Conservation (phyloP, 2,329 filamentous ascomycete species). For the Talaromyces verruculosus region DNA sequence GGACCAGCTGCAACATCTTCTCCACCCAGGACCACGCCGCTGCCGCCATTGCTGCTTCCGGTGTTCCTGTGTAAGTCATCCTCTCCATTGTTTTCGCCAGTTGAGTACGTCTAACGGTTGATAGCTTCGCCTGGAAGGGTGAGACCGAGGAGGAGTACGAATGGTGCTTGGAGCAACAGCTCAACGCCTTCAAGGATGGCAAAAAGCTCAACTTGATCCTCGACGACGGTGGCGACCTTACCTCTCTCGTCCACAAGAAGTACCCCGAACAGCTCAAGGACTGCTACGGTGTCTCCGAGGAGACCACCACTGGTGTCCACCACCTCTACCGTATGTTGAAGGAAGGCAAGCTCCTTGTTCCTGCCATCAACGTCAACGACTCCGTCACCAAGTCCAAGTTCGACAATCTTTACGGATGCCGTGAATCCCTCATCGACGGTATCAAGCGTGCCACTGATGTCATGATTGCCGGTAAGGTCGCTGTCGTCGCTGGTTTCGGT, state of each 20-base stretch:
- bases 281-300: constrained; percentile 98
- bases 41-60: constrained; percentile 89
- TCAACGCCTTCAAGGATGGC: constrained; percentile 92
- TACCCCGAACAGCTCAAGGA: constrained; percentile 97
- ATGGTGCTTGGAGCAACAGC: constrained; percentile 99
- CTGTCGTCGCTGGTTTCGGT: constrained; percentile 95
- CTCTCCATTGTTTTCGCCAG: neutral
- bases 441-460: constrained; percentile 99
- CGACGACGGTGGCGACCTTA: constrained; percentile 97
- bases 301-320: constrained; percentile 99
- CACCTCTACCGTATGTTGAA: constrained; percentile 99
- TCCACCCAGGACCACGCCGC: constrained; percentile 98
- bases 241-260: constrained; percentile 93
- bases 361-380: constrained; percentile 99
- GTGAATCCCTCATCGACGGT: constrained; percentile 96
- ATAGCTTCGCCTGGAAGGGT: constrained; percentile 70
- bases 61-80: constrained; percentile 71
- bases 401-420: constrained; percentile 99
- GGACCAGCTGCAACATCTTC: constrained; percentile 99
- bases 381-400: constrained; percentile 99
- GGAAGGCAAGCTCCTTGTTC: constrained; percentile 82
- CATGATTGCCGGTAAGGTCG: constrained; percentile 99
- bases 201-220: constrained; percentile 98
- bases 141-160: constrained; percentile 99
- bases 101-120: neutral